phyloP scores from a whole-genome alignment of 805 yeast genomes.

The Ogataea populi-albae region DNA sequence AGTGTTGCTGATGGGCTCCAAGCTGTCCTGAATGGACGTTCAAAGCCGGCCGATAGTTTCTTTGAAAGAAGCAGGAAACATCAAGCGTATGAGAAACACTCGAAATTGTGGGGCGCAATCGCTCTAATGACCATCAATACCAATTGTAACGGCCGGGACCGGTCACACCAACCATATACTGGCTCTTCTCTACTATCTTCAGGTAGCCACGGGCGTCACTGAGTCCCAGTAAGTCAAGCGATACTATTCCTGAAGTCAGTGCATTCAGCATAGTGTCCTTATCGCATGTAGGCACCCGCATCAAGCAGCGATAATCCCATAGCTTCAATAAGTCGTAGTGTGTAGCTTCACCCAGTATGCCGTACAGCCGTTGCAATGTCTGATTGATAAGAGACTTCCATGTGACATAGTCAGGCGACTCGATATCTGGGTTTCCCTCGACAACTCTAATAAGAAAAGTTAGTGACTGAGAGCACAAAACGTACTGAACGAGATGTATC shows the following conservation, averaged over 20 bases:
- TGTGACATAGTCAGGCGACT: constrained; percentile 20
- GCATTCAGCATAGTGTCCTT: constrained; percentile 17
- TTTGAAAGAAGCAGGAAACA: too few relatives aligned
- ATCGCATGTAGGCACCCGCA: constrained; percentile 26
- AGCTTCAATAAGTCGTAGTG: constrained; percentile 25
- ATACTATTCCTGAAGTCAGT: constrained; percentile 14
- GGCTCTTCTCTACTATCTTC: constrained; percentile 16
- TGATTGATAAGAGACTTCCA: constrained; percentile 27
- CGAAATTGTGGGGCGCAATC: too few relatives aligned
- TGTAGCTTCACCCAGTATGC: constrained; percentile 27
- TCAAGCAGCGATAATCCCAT: constrained; percentile 9
- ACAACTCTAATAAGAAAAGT: too few relatives aligned
- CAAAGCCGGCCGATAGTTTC: too few relatives aligned
- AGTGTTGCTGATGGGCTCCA: too few relatives aligned
- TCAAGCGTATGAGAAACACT: too few relatives aligned
- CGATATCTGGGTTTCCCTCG: too few relatives aligned
- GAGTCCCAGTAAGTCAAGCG: constrained; percentile 11
- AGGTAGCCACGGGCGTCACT: constrained; percentile 8
- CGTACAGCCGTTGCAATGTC: constrained; percentile 24
- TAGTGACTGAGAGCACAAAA: too few relatives aligned
- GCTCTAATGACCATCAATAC: too few relatives aligned
- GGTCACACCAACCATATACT: constrained; percentile 23
- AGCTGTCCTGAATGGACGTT: too few relatives aligned
- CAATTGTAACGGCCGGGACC: constrained; percentile 25
- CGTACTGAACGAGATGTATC: constrained; percentile 4